These are phyloP conservation scores for Erysimum pusillum DNA, from an alignment of 441 rosid genomes.

Conservation along the genomic window DNA sequence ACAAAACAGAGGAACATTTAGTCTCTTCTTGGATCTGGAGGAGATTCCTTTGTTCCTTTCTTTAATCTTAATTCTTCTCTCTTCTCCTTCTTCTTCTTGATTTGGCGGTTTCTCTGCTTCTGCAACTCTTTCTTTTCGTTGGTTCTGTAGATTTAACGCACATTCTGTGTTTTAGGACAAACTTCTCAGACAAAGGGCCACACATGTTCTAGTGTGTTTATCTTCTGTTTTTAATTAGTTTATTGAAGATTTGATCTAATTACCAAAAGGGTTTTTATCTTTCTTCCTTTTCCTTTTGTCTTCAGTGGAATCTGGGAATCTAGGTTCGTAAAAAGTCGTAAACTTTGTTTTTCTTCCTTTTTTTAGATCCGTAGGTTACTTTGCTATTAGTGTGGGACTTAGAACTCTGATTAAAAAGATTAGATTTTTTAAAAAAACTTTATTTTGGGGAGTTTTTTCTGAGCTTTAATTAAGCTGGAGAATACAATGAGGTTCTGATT, in stretches of 20 bases:
- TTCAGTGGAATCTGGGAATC: slow-evolving; percentile 43
- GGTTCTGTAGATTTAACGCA: slow-evolving; percentile 34
- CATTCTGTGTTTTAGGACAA: slow-evolving; percentile 27
- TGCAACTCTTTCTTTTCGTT: slow-evolving; percentile 32
- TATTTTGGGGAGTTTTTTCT: not conserved
- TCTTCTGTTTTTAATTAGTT: slow-evolving; percentile 40
- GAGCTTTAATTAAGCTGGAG: slow-evolving; percentile 59
- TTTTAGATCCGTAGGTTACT: slow-evolving; percentile 31
- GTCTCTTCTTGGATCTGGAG: slow-evolving; percentile 69
- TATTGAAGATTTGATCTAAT: slow-evolving; percentile 40
- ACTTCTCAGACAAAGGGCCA: slow-evolving; percentile 6
- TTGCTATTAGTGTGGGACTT: slow-evolving; percentile 25
- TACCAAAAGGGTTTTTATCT: slow-evolving; percentile 34
- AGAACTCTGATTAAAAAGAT: slow-evolving; percentile 9
- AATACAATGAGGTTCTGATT: slow-evolving; percentile 38
- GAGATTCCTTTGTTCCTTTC: slow-evolving; percentile 52
- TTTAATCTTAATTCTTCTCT: slow-evolving; percentile 27
- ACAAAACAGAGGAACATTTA: slow-evolving; percentile 43
- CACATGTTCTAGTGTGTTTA: slow-evolving; percentile 42
- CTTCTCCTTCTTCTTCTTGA: slow-evolving; percentile 33
- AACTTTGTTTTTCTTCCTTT: slow-evolving; percentile 25
- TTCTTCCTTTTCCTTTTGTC: slow-evolving; percentile 7
- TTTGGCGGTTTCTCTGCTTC: slow-evolving; percentile 36
- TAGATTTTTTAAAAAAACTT: not conserved
- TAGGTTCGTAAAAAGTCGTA: slow-evolving; percentile 44